Conservation (phyloP, 257 asterid genomes). For the Avicennia marina region DNA sequence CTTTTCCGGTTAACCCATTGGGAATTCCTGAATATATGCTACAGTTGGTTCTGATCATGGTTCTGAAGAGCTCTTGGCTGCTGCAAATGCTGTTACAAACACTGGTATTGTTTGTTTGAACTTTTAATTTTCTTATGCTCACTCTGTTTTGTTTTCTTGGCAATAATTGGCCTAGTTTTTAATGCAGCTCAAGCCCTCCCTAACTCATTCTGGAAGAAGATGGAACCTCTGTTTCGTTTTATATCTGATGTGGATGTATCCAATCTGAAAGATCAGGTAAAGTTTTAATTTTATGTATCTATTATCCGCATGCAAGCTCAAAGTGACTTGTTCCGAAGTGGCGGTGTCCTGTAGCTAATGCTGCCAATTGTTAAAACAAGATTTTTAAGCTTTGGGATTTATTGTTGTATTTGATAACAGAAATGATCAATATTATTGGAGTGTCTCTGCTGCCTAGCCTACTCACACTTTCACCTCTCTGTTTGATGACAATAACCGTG, state of each 20-base stretch:
- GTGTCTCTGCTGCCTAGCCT: not conserved
- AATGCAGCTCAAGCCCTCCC: slow-evolving; percentile 72
- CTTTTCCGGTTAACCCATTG: slow-evolving; percentile 16
- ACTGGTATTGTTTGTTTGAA: slow-evolving; percentile 45
- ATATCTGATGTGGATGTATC: slow-evolving; percentile 62
- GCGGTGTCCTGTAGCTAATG: slow-evolving; percentile 3
- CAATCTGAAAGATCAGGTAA: slow-evolving; percentile 74
- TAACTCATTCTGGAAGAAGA: slow-evolving; percentile 77
- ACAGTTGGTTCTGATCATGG: slow-evolving; percentile 83
- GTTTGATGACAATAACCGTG: not conserved
- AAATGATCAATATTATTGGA: not conserved
- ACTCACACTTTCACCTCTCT: not conserved
- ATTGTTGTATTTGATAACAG: not conserved
- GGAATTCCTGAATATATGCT: slow-evolving; percentile 1
- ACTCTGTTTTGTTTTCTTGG: slow-evolving; percentile 11
- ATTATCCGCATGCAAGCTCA: slow-evolving; percentile 13
- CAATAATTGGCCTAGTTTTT: slow-evolving; percentile 24
- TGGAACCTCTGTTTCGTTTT: slow-evolving; percentile 71
- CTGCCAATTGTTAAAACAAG: slow-evolving; percentile 3
- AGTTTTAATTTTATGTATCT: slow-evolving; percentile 9
- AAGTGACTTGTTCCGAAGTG: not conserved
- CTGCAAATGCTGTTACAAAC: slow-evolving; percentile 74
- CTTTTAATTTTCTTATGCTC: slow-evolving; percentile 17
- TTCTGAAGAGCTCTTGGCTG: slow-evolving; percentile 88
- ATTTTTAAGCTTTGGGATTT: not conserved